Evolutionary conservation across 495 filamentous ascomycete species (phyloP).

Genomic region (Penicillium desertorum): DNA sequence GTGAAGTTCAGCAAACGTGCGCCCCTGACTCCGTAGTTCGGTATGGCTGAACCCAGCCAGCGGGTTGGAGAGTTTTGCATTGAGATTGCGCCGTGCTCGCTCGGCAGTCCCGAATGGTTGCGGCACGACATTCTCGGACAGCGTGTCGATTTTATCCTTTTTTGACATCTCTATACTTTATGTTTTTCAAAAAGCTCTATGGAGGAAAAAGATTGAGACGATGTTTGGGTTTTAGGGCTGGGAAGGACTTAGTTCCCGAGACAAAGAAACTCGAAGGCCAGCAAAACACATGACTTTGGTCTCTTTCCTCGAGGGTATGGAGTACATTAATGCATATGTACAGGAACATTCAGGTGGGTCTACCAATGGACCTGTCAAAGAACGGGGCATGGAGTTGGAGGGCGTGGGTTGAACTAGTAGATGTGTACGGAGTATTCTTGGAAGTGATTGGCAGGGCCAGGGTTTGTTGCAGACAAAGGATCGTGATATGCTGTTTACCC

Average conservation of each 20-base stretch:
- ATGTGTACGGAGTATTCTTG: not conserved
- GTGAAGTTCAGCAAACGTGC: constrained; percentile 62
- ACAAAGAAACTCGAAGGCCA: constrained; percentile 8
- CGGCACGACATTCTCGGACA: constrained; percentile 23
- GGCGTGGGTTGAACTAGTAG: not conserved
- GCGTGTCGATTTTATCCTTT: constrained; percentile 20
- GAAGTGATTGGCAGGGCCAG: constrained; percentile 3
- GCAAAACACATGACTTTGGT: not conserved
- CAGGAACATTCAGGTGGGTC: not conserved
- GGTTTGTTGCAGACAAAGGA: constrained; percentile 1
- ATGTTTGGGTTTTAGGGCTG: not conserved
- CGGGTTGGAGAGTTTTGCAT: constrained; percentile 68
- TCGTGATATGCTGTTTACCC: not conserved
- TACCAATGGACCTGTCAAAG: constrained; percentile 1
- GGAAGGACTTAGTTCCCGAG: not conserved
- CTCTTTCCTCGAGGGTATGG: not conserved
- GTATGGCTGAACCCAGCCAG: constrained; percentile 60
- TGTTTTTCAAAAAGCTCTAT: not conserved
- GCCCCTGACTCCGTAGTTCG: constrained; percentile 61
- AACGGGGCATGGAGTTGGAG: not conserved
- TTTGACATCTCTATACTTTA: constrained; percentile 11
- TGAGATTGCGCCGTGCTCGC: constrained; percentile 51
- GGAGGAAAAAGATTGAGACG: not conserved
- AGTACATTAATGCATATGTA: not conserved
- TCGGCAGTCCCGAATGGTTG: constrained; percentile 45